Conservation (phyloP, 139 green algal species). For the Volvox reticuliferus region DNA sequence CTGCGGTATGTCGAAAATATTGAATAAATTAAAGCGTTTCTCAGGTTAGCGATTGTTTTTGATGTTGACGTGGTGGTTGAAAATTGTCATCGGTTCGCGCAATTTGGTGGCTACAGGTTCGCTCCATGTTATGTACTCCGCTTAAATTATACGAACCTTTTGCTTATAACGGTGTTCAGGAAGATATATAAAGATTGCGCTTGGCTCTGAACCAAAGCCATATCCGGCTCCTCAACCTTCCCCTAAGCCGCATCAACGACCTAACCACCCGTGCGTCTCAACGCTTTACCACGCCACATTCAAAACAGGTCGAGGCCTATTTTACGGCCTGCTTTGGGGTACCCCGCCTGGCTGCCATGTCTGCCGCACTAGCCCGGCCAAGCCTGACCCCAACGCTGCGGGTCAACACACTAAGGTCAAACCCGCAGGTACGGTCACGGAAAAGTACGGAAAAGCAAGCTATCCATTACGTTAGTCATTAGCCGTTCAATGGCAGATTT, state of each 20-base stretch:
- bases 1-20: not conserved
- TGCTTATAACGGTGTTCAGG: not conserved
- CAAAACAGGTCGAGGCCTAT: constrained; percentile 20
- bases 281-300: not conserved
- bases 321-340: constrained; percentile 22
- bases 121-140: not conserved
- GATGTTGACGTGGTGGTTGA: not conserved
- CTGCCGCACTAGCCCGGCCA: constrained; percentile 19
- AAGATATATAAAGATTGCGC: not conserved
- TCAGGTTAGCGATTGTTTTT: not conserved
- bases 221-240: not conserved
- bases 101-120: not conserved
- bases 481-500: too few relatives aligned
- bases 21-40: not conserved
- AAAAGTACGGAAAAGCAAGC: too few relatives aligned
- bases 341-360: constrained; percentile 5
- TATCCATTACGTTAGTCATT: too few relatives aligned
- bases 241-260: not conserved
- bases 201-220: not conserved
- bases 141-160: not conserved
- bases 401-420: constrained; percentile 20
- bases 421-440: not conserved
- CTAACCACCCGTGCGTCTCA: not conserved
- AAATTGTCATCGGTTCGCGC: not conserved
- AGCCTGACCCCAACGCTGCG: not conserved